Evolutionary conservation across 257 asterid species (phyloP).

Genomic region (Ligustrum vulgare): DNA sequence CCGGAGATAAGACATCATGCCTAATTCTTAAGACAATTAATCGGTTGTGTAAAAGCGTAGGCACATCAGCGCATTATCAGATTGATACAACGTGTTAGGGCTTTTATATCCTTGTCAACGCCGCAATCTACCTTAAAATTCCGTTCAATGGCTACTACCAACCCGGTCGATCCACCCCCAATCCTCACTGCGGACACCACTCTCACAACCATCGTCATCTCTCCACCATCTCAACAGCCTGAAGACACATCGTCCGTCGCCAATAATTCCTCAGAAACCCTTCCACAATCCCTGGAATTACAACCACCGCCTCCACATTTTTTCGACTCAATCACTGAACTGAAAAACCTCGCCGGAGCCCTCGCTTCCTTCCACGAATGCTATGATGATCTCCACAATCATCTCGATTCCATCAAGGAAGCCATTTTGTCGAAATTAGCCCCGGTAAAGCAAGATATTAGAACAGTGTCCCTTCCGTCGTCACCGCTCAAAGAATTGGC

Average conservation of each 20-base stretch:
- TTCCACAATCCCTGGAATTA: conserved; percentile 12
- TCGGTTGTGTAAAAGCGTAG: no score
- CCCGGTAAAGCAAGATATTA: conserved; percentile 19
- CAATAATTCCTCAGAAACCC: conserved; percentile 13
- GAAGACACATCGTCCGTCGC: conserved; percentile 11
- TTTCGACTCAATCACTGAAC: conserved; percentile 36
- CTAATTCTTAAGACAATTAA: no score
- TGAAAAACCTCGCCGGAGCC: conserved; percentile 49
- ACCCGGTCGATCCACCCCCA: background rate
- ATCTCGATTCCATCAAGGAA: conserved; percentile 47
- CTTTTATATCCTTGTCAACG: background rate
- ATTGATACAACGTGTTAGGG: conserved; percentile 2
- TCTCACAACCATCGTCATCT: background rate
- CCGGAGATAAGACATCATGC: no score
- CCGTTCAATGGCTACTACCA: conserved; percentile 27
- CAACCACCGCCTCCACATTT: conserved; percentile 33
- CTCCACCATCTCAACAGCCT: background rate
- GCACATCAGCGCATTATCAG: no score
- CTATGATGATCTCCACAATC: conserved; percentile 59
- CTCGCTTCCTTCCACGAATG: conserved; percentile 51
- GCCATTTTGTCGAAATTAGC: conserved; percentile 43
- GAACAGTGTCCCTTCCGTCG: conserved; percentile 17
- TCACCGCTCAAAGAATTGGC: conserved; percentile 6
- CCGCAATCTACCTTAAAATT: background rate
- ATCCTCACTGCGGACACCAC: conserved; percentile 5